Conservation (phyloP, 1,284 basidiomycete genomes). For the Puccinia coronata region DNA sequence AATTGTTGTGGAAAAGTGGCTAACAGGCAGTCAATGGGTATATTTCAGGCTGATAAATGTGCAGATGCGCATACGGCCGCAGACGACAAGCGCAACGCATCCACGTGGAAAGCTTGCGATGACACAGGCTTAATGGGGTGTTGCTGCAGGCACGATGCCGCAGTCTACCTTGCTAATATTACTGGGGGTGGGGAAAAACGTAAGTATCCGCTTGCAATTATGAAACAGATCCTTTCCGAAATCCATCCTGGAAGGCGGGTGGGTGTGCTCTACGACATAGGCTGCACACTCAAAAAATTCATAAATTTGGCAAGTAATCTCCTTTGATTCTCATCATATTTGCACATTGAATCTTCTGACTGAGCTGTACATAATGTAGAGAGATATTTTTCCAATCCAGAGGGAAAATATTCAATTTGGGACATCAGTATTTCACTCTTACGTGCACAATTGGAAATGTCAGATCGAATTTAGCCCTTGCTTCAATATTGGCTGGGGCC, state of each 20-base stretch:
- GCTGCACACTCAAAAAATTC: not conserved
- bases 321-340: not conserved
- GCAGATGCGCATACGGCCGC: constrained; percentile 1
- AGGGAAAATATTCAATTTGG: not conserved
- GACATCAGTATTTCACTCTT: constrained; percentile 12
- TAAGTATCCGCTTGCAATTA: not conserved
- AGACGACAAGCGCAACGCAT: not conserved
- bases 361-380: not conserved
- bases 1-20: not conserved
- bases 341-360: too few species aligned
- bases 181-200: not conserved
- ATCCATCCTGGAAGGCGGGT: not conserved
- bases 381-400: not conserved
- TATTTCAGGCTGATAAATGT: not conserved
- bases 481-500: constrained; percentile 4
- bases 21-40: too few species aligned
- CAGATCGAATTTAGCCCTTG: constrained; percentile 8
- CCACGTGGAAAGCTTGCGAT: constrained; percentile 12
- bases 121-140: not conserved
- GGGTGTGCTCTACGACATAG: not conserved
- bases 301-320: not conserved
- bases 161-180: not conserved
- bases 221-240: not conserved
- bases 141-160: too few species aligned
- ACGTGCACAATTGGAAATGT: constrained; percentile 19